Evolutionary conservation across 2,329 filamentous ascomycete genomes (phyloP).

Genomic region (Zymoseptoria brevis): DNA sequence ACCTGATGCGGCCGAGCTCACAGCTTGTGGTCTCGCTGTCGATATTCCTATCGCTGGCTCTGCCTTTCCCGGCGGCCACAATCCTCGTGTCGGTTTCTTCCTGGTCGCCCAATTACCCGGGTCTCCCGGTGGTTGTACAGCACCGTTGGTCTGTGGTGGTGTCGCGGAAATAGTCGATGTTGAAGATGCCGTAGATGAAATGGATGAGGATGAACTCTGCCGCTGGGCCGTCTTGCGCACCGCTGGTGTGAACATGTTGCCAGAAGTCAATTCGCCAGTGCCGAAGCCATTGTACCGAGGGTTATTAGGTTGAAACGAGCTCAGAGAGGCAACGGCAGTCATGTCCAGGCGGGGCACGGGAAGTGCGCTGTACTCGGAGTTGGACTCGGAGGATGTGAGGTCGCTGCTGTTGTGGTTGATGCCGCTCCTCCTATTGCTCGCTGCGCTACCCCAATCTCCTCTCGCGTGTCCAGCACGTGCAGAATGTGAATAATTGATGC

Average conservation of each 20-base stretch:
- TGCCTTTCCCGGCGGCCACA: slow-evolving; percentile 59
- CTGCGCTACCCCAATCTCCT: neutral
- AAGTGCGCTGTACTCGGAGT: slow-evolving; percentile 1
- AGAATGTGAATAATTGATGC: neutral
- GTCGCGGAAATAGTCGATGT: slow-evolving; percentile 58
- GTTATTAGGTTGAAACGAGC: slow-evolving; percentile 51
- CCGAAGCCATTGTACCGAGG: slow-evolving; percentile 48
- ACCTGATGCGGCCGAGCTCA: slow-evolving; percentile 51
- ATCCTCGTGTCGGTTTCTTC: slow-evolving; percentile 47
- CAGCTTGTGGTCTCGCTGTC: slow-evolving; percentile 53
- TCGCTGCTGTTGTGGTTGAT: neutral
- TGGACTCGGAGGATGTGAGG: slow-evolving; percentile 1
- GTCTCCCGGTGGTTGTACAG: slow-evolving; percentile 34
- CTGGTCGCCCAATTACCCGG: slow-evolving; percentile 36
- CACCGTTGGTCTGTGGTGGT: slow-evolving; percentile 54
- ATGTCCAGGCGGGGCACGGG: slow-evolving; percentile 1
- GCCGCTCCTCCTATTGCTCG: neutral
- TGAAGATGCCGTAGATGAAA: slow-evolving; percentile 55
- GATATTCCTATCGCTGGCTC: slow-evolving; percentile 57
- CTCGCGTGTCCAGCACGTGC: slow-evolving; percentile 3
- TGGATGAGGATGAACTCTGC: slow-evolving; percentile 83
- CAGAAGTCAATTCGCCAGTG: slow-evolving; percentile 65
- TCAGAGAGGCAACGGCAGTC: slow-evolving; percentile 46
- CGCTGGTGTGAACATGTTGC: slow-evolving; percentile 66
- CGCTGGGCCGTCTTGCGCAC: slow-evolving; percentile 80